Base-by-base conservation (phyloP, 2,329 filamentous ascomycete genomes). In the Talaromyces sp. region DNA sequence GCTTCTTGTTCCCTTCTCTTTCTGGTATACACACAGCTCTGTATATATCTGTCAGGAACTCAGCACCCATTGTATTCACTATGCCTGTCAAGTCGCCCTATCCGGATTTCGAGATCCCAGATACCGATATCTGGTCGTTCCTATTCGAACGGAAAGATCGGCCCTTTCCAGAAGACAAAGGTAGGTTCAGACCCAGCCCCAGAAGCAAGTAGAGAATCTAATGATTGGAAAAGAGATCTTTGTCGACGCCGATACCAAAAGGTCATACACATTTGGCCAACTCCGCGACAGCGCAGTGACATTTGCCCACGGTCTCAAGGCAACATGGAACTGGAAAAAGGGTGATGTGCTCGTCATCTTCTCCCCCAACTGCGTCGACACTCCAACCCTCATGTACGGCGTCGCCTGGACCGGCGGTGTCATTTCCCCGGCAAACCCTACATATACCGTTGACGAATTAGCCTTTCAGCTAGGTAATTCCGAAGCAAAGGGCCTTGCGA, bases 361-460 rank as follows among this genome's bases (percentile, higher is more conserved):
- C 80, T 88, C 91, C 3, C 90, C 92, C 31, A 97, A 98, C 74
- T 87, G 84, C 74, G 89, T 97, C 72, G 93, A 97, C 74, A 91
- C 88, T 0, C 88, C 91, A 0, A 81, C 88, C 2, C 76, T 92
- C 54, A 91, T 86, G 75, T 91, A 91, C 81, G 93, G 92, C 31
- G 83, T 86, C 9, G 86, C 89, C 67, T 97, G 91, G 90, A 89
- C 91, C 0, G 93, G 92, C 52, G 92, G 90, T 33, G 80, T 91
- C 58, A 79, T 91, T 11, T 92, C 88, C n/a, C 92, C 93, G 0
- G 92, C 91, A 2, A 97, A 97, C 72, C 92, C 93, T 21, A 86
- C 87, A 3, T 96, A 96, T 77, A 96, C 90, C 0, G 85, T 84
- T 12, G 86, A 91, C 9, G 93, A 98, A 76, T 83, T 97, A 37